A percentile compares a stretch with the other conserved stretches of the same genome.
These are phyloP conservation scores for Triticum monococcum DNA, from an alignment of 176 grass and related monocot species.

Conservation along the genomic window DNA sequence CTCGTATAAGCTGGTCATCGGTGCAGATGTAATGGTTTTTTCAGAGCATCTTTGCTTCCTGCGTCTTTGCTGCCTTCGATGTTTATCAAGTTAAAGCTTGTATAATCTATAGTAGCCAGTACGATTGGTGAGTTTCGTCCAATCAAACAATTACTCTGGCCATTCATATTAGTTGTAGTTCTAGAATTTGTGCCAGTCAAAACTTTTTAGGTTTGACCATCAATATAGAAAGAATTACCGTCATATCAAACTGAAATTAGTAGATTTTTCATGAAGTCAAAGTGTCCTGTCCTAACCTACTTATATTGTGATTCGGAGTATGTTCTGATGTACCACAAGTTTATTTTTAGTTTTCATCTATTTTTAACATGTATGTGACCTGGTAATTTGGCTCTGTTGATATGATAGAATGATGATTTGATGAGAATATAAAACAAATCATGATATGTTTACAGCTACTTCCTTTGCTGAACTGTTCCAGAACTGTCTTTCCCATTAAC, in stretches of 20 bases:
- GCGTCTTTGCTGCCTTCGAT: background rate
- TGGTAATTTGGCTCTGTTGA: background rate
- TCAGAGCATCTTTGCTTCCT: background rate
- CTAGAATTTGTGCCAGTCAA: background rate
- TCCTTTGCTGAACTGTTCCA: slow-evolving; percentile 14
- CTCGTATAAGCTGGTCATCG: background rate
- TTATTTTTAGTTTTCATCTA: background rate
- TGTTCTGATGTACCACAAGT: background rate
- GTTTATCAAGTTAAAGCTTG: background rate
- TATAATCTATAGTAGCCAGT: background rate
- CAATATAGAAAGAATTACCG: background rate
- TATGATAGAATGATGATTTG: background rate
- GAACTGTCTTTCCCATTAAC: slow-evolving; percentile 17
- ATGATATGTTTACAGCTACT: background rate
- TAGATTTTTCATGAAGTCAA: background rate
- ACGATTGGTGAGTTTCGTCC: background rate
- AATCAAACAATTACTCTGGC: background rate
- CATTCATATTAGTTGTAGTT: background rate
- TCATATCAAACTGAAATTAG: background rate
- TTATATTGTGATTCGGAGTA: background rate
- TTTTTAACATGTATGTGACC: background rate
- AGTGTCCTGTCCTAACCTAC: background rate
- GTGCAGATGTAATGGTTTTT: background rate
- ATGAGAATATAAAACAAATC: background rate
- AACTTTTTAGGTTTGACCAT: background rate